These are phyloP conservation scores for Trametes hirsuta DNA, from an alignment of 1,284 basidiomycete genomes.

Conservation along the genomic window DNA sequence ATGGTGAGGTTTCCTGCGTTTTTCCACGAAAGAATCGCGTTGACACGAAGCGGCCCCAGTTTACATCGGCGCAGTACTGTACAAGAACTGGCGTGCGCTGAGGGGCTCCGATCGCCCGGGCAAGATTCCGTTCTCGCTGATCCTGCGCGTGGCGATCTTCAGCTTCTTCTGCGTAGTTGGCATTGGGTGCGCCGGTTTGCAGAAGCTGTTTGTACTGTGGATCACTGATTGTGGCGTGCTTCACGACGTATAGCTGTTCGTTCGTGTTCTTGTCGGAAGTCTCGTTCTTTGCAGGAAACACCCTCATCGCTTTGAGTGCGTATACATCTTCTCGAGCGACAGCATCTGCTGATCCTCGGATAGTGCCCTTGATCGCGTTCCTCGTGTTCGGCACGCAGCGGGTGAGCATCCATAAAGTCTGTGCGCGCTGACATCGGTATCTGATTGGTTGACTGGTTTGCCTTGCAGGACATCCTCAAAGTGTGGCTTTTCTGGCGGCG, in stretches of 20 bases:
- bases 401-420: constrained; percentile 5
- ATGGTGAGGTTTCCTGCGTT: constrained; percentile 6
- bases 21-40: neutral
- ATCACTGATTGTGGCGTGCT: neutral
- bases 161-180: constrained; percentile 26
- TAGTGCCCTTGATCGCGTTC: constrained; percentile 29
- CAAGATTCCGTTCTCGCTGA: constrained; percentile 26
- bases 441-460: neutral
- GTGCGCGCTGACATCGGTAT: neutral
- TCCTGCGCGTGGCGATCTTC: constrained; percentile 26
- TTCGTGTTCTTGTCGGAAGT: constrained; percentile 26
- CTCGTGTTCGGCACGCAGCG: constrained; percentile 26
- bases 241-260: constrained; percentile 10
- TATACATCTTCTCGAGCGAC: neutral
- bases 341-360: neutral
- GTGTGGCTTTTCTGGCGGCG: constrained; percentile 28
- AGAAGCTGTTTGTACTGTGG: neutral
- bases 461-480: constrained; percentile 22
- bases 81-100: constrained; percentile 28
- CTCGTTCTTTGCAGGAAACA: constrained; percentile 24
- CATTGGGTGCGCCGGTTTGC: constrained; percentile 15
- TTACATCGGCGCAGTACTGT: constrained; percentile 22
- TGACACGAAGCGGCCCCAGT: neutral
- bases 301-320: constrained; percentile 25
- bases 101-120: constrained; percentile 21